These are phyloP conservation scores for Auricularia cornea DNA, from an alignment of 768 basidiomycete genomes.

Conservation along the genomic window DNA sequence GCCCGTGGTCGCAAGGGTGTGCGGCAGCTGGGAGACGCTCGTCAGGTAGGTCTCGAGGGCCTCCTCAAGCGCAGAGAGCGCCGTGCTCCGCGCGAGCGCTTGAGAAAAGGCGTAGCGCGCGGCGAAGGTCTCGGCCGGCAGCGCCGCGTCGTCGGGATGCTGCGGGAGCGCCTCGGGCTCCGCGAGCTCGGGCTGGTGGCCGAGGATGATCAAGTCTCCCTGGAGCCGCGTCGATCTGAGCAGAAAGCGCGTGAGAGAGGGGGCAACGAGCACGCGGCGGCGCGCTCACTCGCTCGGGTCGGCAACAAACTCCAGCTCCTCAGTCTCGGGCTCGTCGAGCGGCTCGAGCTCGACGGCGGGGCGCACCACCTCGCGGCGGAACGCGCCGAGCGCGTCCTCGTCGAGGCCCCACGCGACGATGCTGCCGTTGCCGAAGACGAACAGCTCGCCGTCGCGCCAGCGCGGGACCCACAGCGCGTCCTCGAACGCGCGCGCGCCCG, in stretches of 20 bases:
- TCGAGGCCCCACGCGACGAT: slow-evolving; percentile 87
- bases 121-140: slow-evolving; percentile 65
- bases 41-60: slow-evolving; percentile 76
- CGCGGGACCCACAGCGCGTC: slow-evolving; percentile 75
- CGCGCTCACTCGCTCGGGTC: slow-evolving; percentile 75
- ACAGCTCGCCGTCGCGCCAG: slow-evolving; percentile 75
- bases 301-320: slow-evolving; percentile 87
- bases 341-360: slow-evolving; percentile 53
- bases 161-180: slow-evolving; percentile 35
- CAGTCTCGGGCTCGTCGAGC: slow-evolving; percentile 66
- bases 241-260: slow-evolving; percentile 6
- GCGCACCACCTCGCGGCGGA: slow-evolving; percentile 51
- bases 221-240: slow-evolving; percentile 75
- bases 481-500: slow-evolving; percentile 25
- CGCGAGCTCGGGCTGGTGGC: slow-evolving; percentile 54
- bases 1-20: slow-evolving; percentile 66
- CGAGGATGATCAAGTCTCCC: slow-evolving; percentile 87
- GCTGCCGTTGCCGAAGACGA: slow-evolving; percentile 81
- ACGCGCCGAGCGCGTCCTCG: slow-evolving; percentile 58
- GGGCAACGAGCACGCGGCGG: slow-evolving; percentile 1
- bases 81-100: slow-evolving; percentile 81
- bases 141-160: slow-evolving; percentile 20
- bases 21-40: slow-evolving; percentile 73
- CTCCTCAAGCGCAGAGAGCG: slow-evolving; percentile 79
- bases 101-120: slow-evolving; percentile 90